Evolutionary conservation across 768 basidiomycete genomes (phyloP).

Genomic region (Gymnopilus junonius): DNA sequence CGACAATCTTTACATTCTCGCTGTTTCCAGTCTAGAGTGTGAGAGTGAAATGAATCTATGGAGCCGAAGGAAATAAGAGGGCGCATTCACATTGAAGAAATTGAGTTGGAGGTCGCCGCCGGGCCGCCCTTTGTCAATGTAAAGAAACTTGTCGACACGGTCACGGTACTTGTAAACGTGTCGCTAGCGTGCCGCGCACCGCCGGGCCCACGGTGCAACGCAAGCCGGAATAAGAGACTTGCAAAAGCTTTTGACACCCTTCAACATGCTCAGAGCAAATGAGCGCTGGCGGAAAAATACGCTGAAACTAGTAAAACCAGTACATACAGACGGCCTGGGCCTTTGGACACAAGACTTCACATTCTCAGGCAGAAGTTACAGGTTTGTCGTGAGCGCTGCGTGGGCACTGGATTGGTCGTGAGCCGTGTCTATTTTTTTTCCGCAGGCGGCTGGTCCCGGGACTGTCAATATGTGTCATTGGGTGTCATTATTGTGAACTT

Average conservation of each 20-base stretch:
- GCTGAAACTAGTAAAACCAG: no score
- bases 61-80: background rate
- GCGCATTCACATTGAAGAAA: no score
- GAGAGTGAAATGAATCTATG: background rate
- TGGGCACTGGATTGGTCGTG: no score
- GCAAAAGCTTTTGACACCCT: no score
- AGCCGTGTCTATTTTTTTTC: background rate
- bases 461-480: no score
- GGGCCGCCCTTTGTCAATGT: background rate
- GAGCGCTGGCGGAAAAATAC: no score
- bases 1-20: background rate
- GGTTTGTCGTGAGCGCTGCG: no score
- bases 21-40: background rate
- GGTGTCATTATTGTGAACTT: background rate
- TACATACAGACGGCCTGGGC: no score
- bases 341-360: no score
- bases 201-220: background rate
- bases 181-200: background rate
- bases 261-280: no score
- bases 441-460: background rate
- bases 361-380: no score
- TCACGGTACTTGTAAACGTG: constrained; percentile 3
- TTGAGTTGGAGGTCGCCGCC: no score
- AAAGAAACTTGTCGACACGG: background rate
- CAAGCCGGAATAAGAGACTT: background rate